Evolutionary conservation across 345 rosid genomes (phyloP), one percentile per base, ranked within the genome.

Genomic region (Eutrema japonicum): DNA sequence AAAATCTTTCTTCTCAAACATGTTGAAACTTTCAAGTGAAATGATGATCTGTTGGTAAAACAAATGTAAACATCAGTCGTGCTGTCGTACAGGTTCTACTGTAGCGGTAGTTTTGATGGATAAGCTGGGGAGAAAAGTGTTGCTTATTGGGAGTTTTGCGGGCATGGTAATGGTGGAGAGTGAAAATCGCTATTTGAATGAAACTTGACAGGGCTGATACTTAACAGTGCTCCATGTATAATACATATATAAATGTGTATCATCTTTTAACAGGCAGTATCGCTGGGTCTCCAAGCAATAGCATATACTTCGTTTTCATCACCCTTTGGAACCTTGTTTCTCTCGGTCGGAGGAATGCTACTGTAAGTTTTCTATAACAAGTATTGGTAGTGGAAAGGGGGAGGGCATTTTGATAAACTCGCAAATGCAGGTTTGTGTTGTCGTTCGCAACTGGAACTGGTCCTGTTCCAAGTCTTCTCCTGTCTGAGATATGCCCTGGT

Each of bases 301-400:
- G 93, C 96, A n/a, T 83, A 87, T 59, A 85, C 83, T 65, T 87
- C 96, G 46, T 77, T 79, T 67, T 83, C 80, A 33, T 79, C 91
- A 62, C 74, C 85, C 63, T 75, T 77, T 76, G 81, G 80, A 74
- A 78, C 85, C 64, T 52, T 86, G 77, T 87, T 83, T 82, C 83
- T 89, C 53, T 91, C 98, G 57, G 86, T 91, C 72, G 93, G 96
- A 68, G 94, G 98, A 84, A 87, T 94, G 89, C 82, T 94, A 46
- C 61, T 91, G 98, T 89, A 82, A 91, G 97, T 79, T 78, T 58
- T 61, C 49, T 64, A 29, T 57, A 8, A 57, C 49, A 27, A 43
- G 35, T 10, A 68, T 22, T 18, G 56, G 56, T 70, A 47, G 33
- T 50, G 48, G 72, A 13, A 71, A 68, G 43, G 50, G 35, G 10